phyloP scores from a whole-genome alignment of 371 early-diverging fungal genomes.

The Batrachochytrium dendrobatidis region DNA sequence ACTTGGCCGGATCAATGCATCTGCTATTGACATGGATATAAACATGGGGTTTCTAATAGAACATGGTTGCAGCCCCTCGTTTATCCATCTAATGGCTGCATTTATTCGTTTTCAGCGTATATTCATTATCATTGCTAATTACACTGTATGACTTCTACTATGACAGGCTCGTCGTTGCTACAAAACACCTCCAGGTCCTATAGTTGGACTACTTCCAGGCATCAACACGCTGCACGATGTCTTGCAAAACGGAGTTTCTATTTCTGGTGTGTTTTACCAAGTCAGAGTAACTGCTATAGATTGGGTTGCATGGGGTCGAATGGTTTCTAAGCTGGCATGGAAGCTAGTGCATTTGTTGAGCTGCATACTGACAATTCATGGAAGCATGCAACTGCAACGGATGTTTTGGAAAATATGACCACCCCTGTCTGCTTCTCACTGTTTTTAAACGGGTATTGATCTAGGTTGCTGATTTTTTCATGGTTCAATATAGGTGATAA shows the following conservation, averaged over 20 bases:
- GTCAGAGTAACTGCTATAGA: not conserved
- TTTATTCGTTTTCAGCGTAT: too few species aligned
- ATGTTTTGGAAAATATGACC: too few species aligned
- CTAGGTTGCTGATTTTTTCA: not conserved
- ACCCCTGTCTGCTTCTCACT: not conserved
- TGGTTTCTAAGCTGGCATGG: not conserved
- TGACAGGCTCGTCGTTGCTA: not conserved
- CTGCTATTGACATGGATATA: too few species aligned
- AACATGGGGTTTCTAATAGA: too few species aligned
- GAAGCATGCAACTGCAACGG: too few species aligned
- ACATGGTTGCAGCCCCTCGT: too few species aligned
- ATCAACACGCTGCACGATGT: conserved; percentile 26
- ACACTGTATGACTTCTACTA: too few species aligned
- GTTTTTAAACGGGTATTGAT: not conserved
- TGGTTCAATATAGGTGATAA: conserved; percentile 19
- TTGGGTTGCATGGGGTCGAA: not conserved
- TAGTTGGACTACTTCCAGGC: conserved; percentile 12
- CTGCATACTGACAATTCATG: too few species aligned
- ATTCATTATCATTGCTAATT: too few species aligned
- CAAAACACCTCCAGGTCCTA: conserved; percentile 24
- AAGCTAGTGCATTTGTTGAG: too few species aligned
- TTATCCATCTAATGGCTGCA: too few species aligned
- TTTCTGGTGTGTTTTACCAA: conserved; percentile 14
- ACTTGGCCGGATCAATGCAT: too few species aligned
- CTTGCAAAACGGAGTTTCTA: conserved; percentile 26